phyloP scores from a whole-genome alignment of 257 asterid genomes.

The Nicotiana otophora region DNA sequence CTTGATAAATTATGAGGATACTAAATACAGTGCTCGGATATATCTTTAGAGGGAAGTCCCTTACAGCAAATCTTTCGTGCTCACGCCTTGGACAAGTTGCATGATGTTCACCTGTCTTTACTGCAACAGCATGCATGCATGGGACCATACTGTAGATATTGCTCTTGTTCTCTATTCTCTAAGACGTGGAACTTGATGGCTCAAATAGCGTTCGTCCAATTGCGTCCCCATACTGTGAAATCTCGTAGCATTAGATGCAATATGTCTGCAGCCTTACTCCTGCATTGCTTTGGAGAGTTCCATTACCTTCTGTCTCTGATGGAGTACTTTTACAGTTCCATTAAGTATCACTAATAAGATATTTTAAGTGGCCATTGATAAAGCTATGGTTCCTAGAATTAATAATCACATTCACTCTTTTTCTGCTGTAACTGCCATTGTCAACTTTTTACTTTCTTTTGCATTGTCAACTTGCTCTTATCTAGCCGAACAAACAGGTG shows the following conservation, averaged over 20 bases:
- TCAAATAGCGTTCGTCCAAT: not conserved
- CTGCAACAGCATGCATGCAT: not conserved
- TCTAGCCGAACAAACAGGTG: not conserved
- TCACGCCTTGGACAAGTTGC: not conserved
- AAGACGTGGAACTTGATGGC: not conserved
- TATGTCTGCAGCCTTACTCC: not conserved
- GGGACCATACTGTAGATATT: not conserved
- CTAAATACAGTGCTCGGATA: not conserved
- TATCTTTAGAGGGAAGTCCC: not conserved
- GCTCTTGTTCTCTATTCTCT: not conserved
- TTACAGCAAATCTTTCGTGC: not conserved
- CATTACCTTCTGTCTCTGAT: slow-evolving; percentile 1
- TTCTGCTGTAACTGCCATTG: not conserved
- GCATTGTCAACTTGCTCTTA: slow-evolving; percentile 2
- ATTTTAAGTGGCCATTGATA: not conserved
- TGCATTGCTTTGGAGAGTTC: not conserved
- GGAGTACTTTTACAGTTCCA: not conserved
- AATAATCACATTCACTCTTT: not conserved
- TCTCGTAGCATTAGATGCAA: not conserved
- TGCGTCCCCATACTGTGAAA: not conserved
- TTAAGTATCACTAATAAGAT: not conserved
- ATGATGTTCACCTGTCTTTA: not conserved
- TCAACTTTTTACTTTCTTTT: not conserved
- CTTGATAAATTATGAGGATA: not conserved
- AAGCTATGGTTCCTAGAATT: not conserved